Conservation (phyloP, 495 filamentous ascomycete genomes). For the Mytilinidion resinicola region DNA sequence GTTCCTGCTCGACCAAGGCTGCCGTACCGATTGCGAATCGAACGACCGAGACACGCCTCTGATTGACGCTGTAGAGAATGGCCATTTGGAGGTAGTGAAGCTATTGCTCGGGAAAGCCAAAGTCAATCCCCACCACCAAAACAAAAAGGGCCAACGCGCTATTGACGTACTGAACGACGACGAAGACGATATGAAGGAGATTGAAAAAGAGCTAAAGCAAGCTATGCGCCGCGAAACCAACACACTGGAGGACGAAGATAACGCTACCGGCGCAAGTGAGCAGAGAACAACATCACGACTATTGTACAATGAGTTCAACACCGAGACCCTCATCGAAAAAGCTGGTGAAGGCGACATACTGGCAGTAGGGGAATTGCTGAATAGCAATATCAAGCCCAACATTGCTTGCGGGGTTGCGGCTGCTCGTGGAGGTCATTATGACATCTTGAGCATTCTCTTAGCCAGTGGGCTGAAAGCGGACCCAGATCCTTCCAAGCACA, state of each 20-base stretch:
- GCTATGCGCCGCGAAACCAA: slow-evolving; percentile 43
- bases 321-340: slow-evolving; percentile 68
- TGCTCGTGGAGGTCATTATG: slow-evolving; percentile 84
- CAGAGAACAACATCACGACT: slow-evolving; percentile 48
- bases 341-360: slow-evolving; percentile 77
- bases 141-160: slow-evolving; percentile 80
- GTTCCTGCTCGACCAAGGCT: slow-evolving; percentile 71
- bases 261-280: slow-evolving; percentile 32
- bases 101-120: slow-evolving; percentile 69
- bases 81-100: slow-evolving; percentile 83
- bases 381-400: slow-evolving; percentile 69
- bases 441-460: slow-evolving; percentile 76
- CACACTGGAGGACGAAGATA: slow-evolving; percentile 42
- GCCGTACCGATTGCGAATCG: slow-evolving; percentile 69
- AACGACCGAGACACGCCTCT: slow-evolving; percentile 89
- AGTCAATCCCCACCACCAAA: slow-evolving; percentile 81
- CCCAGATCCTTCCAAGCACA: slow-evolving; percentile 68
- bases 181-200: slow-evolving; percentile 56
- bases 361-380: slow-evolving; percentile 71
- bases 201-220: slow-evolving; percentile 45
- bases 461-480: slow-evolving; percentile 67
- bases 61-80: slow-evolving; percentile 93
- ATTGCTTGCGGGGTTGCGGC: slow-evolving; percentile 81
- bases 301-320: slow-evolving; percentile 39
- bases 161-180: slow-evolving; percentile 72